These are phyloP conservation scores for Brettanomyces anomalus DNA, from an alignment of 805 yeast genomes.

Conservation along the genomic window DNA sequence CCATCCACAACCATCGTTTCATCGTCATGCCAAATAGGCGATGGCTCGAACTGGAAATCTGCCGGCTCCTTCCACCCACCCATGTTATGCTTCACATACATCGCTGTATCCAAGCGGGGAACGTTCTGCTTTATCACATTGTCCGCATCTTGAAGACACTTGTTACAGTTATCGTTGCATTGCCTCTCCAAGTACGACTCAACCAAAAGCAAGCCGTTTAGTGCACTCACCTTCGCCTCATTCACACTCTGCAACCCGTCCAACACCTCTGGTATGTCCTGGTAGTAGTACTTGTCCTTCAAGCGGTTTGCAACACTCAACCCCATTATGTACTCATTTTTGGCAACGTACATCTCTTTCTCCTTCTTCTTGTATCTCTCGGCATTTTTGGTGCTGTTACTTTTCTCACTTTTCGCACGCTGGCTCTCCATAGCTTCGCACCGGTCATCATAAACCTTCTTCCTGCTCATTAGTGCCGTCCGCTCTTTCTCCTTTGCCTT, in stretches of 20 bases:
- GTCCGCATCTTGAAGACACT: slow-evolving; percentile 38
- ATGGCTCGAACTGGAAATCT: slow-evolving; percentile 79
- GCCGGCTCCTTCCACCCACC: slow-evolving; percentile 74
- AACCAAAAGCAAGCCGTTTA: slow-evolving; percentile 59
- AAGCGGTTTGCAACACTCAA: slow-evolving; percentile 81
- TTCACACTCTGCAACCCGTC: slow-evolving; percentile 80
- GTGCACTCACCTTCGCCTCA: slow-evolving; percentile 62
- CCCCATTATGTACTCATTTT: slow-evolving; percentile 72
- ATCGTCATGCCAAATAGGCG: slow-evolving; percentile 96
- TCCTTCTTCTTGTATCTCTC: slow-evolving; percentile 53
- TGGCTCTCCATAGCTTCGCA: slow-evolving; percentile 77
- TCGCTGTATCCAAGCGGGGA: slow-evolving; percentile 70
- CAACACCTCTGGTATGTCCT: slow-evolving; percentile 84
- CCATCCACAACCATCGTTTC: slow-evolving; percentile 52
- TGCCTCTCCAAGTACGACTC: slow-evolving; percentile 54
- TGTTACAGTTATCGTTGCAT: slow-evolving; percentile 35
- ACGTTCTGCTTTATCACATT: slow-evolving; percentile 57
- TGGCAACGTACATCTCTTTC: slow-evolving; percentile 77
- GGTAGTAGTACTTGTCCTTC: slow-evolving; percentile 87
- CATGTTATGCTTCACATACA: slow-evolving; percentile 86
- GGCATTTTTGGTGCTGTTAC: slow-evolving; percentile 38
- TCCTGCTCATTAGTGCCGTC: slow-evolving; percentile 52
- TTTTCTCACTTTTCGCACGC: slow-evolving; percentile 63
- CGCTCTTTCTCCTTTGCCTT: slow-evolving; percentile 40
- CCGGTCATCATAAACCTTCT: slow-evolving; percentile 68